Evolutionary conservation across 768 basidiomycete species (phyloP).

Genomic region (Boletellus ananas): DNA sequence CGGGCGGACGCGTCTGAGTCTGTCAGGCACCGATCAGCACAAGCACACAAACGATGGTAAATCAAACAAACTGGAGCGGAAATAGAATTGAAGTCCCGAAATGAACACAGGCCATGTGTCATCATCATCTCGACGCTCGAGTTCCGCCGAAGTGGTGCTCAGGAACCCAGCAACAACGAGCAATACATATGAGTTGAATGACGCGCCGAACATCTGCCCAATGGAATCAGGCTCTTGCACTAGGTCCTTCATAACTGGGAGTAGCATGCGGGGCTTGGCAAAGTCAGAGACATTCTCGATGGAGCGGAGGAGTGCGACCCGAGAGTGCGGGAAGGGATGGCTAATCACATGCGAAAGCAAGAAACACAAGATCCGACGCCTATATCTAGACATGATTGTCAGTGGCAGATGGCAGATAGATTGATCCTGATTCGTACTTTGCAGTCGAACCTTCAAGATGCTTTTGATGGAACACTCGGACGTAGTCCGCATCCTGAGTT

Average conservation of each 20-base stretch:
- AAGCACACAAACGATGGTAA: not conserved
- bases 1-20: conserved; percentile 40
- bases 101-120: conserved; percentile 51
- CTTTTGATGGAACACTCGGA: conserved; percentile 58
- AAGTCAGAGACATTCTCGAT: conserved; percentile 39
- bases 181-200: conserved; percentile 32
- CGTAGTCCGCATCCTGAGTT: conserved; percentile 53
- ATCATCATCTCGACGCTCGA: conserved; percentile 41
- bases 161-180: conserved; percentile 51
- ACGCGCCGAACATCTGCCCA: conserved; percentile 36
- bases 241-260: conserved; percentile 51
- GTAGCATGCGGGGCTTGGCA: conserved; percentile 49
- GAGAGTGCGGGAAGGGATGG: conserved; percentile 45
- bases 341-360: conserved; percentile 75
- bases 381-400: conserved; percentile 46
- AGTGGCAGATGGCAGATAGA: conserved; percentile 33
- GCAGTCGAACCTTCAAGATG: conserved; percentile 44
- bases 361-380: conserved; percentile 68
- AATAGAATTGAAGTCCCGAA: conserved; percentile 40
- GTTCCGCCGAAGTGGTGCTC: conserved; percentile 36
- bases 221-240: conserved; percentile 21
- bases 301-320: conserved; percentile 50
- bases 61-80: conserved; percentile 43
- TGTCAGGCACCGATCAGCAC: conserved; percentile 21
- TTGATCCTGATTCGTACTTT: conserved; percentile 35